These are phyloP conservation scores for Syzygium malaccense DNA, from an alignment of 441 rosid species.

Conservation along the genomic window DNA sequence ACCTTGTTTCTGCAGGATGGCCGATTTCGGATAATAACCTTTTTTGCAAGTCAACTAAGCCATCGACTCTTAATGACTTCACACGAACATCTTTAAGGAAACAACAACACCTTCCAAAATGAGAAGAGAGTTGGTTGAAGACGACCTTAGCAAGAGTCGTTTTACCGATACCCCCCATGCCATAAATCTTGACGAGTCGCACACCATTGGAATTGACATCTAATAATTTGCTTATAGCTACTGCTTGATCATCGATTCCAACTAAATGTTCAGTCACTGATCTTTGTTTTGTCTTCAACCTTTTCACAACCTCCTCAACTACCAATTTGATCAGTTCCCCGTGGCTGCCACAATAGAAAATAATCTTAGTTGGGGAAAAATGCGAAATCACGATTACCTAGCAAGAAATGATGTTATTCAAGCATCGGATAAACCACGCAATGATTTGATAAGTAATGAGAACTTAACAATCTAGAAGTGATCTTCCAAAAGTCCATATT, in stretches of 20 bases:
- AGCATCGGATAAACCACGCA: neutral
- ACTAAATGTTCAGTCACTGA: neutral
- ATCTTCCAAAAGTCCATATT: neutral
- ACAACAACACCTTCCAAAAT: neutral
- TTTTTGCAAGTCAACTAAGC: neutral
- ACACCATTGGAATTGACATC: neutral
- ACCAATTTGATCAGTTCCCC: neutral
- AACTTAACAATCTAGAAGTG: neutral
- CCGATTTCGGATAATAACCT: neutral
- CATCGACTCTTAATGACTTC: rapidly evolving
- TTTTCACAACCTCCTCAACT: rapidly evolving
- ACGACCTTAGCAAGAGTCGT: neutral
- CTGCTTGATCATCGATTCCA: neutral
- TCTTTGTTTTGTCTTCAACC: neutral
- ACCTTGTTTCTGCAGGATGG: rapidly evolving
- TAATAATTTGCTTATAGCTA: neutral
- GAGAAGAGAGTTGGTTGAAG: neutral
- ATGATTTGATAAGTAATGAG: neutral
- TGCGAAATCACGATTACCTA: rapidly evolving
- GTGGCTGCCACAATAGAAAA: neutral
- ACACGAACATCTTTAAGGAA: neutral
- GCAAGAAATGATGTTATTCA: neutral
- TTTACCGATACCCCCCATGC: neutral
- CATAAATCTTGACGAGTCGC: neutral
- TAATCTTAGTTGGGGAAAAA: neutral